Base-by-base conservation (phyloP, 768 basidiomycete species). In the Lyophyllum semitale region DNA sequence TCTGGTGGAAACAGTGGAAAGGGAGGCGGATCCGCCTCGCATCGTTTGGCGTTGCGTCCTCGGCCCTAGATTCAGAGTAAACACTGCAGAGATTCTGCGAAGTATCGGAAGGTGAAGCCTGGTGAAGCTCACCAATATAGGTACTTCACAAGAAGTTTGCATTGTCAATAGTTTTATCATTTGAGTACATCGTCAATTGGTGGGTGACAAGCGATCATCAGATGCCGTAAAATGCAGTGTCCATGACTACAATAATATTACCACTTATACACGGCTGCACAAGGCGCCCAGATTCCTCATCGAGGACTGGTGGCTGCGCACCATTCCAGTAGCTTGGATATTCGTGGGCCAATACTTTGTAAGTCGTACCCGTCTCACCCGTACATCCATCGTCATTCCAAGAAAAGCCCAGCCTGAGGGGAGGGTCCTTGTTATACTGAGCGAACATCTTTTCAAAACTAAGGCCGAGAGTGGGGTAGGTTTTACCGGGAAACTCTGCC, bases 251-350 rank as follows among this genome's bases (percentile, higher is more conserved):
- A n/a, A n/a, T n/a, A 47, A 57, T 37, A 25, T 51, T n/a, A n/a
- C 55, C 55, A 12, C 33, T 51, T 12, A 18, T 41, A n/a, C 51
- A 35, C 17, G 27, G 26, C 30, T 51, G 37, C 17, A 57, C 45
- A 2, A 57, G 47, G 26, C 37, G 35, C n/a, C 53, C 53, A 1
- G 45, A 54, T 7, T 44, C 50, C 30, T 51, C 55, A n/a, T 57
- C 45, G n/a, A 57, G 46, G 8, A 57, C 38, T 20, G 55, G 55
- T 18, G 55, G 55, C 50, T 44, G 41, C n/a, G 27, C 45, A 7
- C 35, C 43, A 17, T 56, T 51, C 55, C 55, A 57, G 15, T 57
- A 44, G 22, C 26, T n/a, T 1, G 55, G 33, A 32, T 57, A 57
- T 51, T 57, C 55, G 26, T n/a, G n/a, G 5, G 37, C 37, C 37